Conservation (phyloP, 108 stramenopile species). For the Nannochloropsis salina region DNA sequence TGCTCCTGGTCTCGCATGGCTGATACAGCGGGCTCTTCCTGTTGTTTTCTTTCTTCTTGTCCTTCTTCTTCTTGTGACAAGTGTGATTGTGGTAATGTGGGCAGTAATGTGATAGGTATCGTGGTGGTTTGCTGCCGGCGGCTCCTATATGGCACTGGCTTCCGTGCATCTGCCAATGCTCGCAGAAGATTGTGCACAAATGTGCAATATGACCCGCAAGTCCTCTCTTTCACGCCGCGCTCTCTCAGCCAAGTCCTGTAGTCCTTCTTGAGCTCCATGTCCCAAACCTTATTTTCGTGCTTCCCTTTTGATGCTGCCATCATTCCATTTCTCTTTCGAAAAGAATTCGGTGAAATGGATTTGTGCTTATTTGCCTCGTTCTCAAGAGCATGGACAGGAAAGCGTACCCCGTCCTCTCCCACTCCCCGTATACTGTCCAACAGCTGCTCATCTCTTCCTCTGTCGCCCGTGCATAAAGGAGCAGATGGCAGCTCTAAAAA, state of each 20-base stretch:
- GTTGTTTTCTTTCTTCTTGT: neutral
- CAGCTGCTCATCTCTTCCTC: neutral
- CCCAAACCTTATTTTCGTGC: slow-evolving; percentile 9
- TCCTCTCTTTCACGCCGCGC: neutral
- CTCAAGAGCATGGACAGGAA: too few relatives aligned
- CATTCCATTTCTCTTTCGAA: neutral
- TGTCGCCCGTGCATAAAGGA: neutral
- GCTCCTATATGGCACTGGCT: neutral
- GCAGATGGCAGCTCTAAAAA: neutral
- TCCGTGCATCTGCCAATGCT: neutral
- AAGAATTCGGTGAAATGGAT: too few relatives aligned
- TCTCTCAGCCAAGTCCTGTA: neutral
- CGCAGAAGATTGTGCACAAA: neutral
- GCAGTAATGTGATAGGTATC: too few relatives aligned
- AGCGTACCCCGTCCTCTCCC: too few relatives aligned
- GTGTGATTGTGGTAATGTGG: neutral
- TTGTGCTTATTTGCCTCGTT: too few relatives aligned
- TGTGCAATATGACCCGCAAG: neutral
- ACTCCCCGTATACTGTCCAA: too few relatives aligned
- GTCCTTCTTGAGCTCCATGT: slow-evolving; percentile 14
- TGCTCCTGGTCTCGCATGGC: neutral
- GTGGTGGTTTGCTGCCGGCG: neutral
- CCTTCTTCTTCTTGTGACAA: neutral
- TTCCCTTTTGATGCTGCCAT: neutral
- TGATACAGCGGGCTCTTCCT: neutral